These are phyloP conservation scores for Clarireedia monteithiana DNA, from an alignment of 2,329 filamentous ascomycete genomes.

Conservation along the genomic window DNA sequence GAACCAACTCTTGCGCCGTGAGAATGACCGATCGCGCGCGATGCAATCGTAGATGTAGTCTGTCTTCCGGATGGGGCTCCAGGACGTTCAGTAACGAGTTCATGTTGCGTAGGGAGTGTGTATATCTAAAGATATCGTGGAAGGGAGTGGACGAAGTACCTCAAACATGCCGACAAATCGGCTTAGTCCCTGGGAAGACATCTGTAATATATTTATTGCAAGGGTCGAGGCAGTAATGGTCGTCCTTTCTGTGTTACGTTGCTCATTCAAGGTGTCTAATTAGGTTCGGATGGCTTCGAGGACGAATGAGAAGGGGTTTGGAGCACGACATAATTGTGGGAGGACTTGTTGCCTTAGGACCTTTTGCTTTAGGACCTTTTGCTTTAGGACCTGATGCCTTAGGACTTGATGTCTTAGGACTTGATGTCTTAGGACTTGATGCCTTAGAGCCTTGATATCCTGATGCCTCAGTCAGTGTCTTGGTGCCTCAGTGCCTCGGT, in stretches of 20 bases:
- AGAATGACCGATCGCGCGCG: conserved; percentile 77
- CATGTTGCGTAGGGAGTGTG: not conserved
- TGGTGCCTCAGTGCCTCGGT: too few species aligned
- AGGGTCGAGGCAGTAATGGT: not conserved
- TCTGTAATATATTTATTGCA: not conserved
- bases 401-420: too few species aligned
- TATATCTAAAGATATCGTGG: not conserved
- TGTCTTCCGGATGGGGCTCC: conserved; percentile 60
- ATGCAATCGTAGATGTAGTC: conserved; percentile 73
- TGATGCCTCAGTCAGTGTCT: too few species aligned
- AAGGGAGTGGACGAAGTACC: conserved; percentile 11
- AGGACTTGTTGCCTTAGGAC: too few species aligned
- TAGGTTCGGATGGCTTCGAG: not conserved
- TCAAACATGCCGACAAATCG: conserved; percentile 20
- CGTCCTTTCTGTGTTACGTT: not conserved
- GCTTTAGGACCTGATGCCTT: too few species aligned
- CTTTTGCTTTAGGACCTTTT: too few species aligned
- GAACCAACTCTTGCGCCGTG: conserved; percentile 57
- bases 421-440: too few species aligned
- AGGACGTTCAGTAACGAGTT: conserved; percentile 17
- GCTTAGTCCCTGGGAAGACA: conserved; percentile 5
- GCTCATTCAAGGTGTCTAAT: not conserved
- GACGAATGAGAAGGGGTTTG: not conserved
- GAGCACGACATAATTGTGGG: conserved; percentile 1
- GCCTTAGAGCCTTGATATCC: too few species aligned